Conservation (phyloP, 1,284 basidiomycete species). For the Phlebopus sp. region DNA sequence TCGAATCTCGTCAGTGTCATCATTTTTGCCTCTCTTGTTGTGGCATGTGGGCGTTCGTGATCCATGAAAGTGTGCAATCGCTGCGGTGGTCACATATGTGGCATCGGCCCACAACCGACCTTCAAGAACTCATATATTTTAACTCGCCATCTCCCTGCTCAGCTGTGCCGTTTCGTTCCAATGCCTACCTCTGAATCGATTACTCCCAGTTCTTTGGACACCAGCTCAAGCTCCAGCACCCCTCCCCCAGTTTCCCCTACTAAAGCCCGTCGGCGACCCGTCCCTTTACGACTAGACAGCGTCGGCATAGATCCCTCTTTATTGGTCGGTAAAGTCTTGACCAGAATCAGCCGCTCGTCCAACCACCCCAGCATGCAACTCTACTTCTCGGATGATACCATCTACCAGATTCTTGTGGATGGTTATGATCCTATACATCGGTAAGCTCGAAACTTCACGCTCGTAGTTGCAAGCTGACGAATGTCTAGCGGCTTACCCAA, state of each 20-base stretch:
- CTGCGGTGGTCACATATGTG: constrained; percentile 10
- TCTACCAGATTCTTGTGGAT: constrained; percentile 59
- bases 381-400: constrained; percentile 50
- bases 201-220: constrained; percentile 10
- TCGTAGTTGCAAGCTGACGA: not conserved
- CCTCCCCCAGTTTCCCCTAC: constrained; percentile 28
- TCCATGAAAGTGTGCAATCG: constrained; percentile 8
- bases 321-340: constrained; percentile 53
- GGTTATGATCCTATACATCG: constrained; percentile 55
- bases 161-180: not conserved
- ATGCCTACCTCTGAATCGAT: constrained; percentile 12
- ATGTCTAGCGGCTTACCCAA: constrained; percentile 47
- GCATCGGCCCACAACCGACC: constrained; percentile 5
- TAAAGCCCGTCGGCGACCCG: constrained; percentile 29
- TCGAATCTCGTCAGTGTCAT: constrained; percentile 62
- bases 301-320: constrained; percentile 46
- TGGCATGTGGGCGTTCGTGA: not conserved
- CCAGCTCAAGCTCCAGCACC: constrained; percentile 8
- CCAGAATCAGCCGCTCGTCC: constrained; percentile 46
- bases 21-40: constrained; percentile 17
- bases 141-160: not conserved
- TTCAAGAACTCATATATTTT: constrained; percentile 10
- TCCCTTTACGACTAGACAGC: constrained; percentile 33
- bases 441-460: constrained; percentile 15
- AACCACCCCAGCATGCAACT: constrained; percentile 56